phyloP scores from a whole-genome alignment of 768 basidiomycete species.

The Suillus plorans region DNA sequence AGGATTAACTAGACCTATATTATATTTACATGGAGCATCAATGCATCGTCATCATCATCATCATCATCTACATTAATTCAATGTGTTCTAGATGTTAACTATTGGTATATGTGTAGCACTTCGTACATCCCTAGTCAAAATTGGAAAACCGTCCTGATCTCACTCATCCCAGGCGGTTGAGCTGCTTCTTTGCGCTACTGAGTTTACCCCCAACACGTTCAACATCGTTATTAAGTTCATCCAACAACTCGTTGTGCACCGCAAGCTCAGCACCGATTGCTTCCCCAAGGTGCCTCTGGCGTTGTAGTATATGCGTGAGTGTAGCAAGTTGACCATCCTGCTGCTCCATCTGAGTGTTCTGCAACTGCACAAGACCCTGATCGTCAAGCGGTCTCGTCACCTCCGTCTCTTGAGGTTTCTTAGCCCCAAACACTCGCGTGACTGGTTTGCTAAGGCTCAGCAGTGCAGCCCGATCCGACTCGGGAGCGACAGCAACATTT shows the following conservation, averaged over 20 bases:
- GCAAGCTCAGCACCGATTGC: conserved; percentile 84
- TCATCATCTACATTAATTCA: conserved; percentile 16
- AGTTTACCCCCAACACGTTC: conserved; percentile 80
- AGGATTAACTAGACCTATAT: conserved; percentile 24
- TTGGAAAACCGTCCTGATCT: conserved; percentile 7
- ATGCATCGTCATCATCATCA: background rate
- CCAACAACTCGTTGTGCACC: conserved; percentile 83
- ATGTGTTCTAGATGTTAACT: conserved; percentile 13
- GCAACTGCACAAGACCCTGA: conserved; percentile 74
- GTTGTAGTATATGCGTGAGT: conserved; percentile 76
- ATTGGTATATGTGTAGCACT: conserved; percentile 23
- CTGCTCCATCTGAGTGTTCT: conserved; percentile 75
- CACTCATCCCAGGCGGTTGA: conserved; percentile 70
- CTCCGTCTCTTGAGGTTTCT: conserved; percentile 73
- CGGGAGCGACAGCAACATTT: conserved; percentile 37
- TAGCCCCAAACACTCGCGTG: conserved; percentile 78
- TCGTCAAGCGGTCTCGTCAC: conserved; percentile 87
- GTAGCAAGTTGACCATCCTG: conserved; percentile 84
- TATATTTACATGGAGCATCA: conserved; percentile 15
- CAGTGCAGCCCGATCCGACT: conserved; percentile 65
- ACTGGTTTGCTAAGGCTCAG: conserved; percentile 53
- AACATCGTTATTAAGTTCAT: conserved; percentile 73
- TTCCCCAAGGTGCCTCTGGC: conserved; percentile 83
- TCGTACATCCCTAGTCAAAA: conserved; percentile 6
- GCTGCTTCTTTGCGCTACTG: conserved; percentile 72